Evolutionary conservation across 371 early-diverging fungal genomes (phyloP), one percentile per base, ranked within the genome.

Genomic region (Haplosporangium sp.): DNA sequence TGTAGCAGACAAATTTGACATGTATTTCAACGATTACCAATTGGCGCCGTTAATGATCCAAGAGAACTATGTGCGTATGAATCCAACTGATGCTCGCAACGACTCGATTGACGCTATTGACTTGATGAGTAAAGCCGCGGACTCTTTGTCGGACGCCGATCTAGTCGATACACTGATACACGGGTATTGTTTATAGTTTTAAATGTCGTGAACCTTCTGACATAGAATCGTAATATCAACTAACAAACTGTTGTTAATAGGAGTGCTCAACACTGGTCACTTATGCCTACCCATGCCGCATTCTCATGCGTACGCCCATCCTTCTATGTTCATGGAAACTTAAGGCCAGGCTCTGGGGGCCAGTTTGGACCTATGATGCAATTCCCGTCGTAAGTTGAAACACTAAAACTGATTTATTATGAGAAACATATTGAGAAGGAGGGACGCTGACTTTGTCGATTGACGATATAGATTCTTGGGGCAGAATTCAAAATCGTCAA

Each of bases 1-100:
- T 8, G 81, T 98, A 17, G 72, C 83, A 19, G 95, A 98, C 64
- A 96, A 94, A 81, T 87, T 95, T 37, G 96, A 99, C 37, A 81
- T 94, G 15, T 99, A 98, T 83, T 99, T 98, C 84, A 88, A 94
- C 63, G 99, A 99, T 71, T 96, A 92, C 77, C 83, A 88, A 34
- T 76, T 99, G 47, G 86, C 96, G 0, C 98, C 97, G 42, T 86
- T 99, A 55, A 96, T 99, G 94, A 91, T 99, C 15, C 93, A 93
- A 84, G 92, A 92, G 82, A 91, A 91, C 68, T 92, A 91, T 72
- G 55, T 90, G 5, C 74, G 82, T 39, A 78, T 79, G 77, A 68
- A 76, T 47, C 76, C 85, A 17, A 63, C 71, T 27, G 65, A 71
- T n/a, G 65, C 74, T 4, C 61, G 69, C 15, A 66, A 65, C 0